phyloP scores from a whole-genome alignment of 148 eudicot genomes.

The Amaranthus hypochondriacus region DNA sequence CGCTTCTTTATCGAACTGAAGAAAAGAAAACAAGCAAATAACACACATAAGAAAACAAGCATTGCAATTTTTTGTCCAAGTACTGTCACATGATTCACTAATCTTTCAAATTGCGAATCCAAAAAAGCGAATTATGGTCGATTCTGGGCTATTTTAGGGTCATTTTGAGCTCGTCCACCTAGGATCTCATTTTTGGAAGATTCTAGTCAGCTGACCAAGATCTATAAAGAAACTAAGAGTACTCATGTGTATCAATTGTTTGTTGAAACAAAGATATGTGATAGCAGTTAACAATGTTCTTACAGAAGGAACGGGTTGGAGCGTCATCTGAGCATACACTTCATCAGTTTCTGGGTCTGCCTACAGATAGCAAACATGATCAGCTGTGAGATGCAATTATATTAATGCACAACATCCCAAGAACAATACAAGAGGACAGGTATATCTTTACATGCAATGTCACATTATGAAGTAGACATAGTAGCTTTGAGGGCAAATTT shows the following conservation, averaged over 20 bases:
- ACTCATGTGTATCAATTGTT: background rate
- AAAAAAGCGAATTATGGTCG: no score
- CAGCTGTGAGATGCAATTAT: slow-evolving; percentile 4
- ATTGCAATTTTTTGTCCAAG: no score
- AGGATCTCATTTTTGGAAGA: no score
- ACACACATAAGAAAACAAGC: background rate
- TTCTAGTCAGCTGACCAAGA: background rate
- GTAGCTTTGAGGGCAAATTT: slow-evolving; percentile 79
- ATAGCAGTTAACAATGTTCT: slow-evolving; percentile 19
- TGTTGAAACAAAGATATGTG: background rate
- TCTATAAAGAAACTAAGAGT: background rate
- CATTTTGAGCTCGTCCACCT: no score
- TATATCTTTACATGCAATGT: slow-evolving; percentile 66
- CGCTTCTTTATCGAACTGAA: slow-evolving; percentile 94
- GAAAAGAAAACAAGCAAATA: slow-evolving; percentile 5
- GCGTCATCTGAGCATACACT: slow-evolving; percentile 99
- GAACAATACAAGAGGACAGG: background rate
- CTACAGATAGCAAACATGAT: slow-evolving; percentile 34
- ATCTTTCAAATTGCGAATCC: no score
- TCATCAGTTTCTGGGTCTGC: slow-evolving; percentile 99
- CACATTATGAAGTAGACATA: slow-evolving; percentile 84
- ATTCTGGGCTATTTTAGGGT: no score
- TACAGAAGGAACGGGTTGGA: slow-evolving; percentile 88
- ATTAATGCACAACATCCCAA: background rate
- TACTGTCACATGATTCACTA: no score